A percentile compares a stretch with the other conserved stretches of the same genome.
phyloP scores from a whole-genome alignment of 805 yeast species.

The Wickerhamiella domercqiae region DNA sequence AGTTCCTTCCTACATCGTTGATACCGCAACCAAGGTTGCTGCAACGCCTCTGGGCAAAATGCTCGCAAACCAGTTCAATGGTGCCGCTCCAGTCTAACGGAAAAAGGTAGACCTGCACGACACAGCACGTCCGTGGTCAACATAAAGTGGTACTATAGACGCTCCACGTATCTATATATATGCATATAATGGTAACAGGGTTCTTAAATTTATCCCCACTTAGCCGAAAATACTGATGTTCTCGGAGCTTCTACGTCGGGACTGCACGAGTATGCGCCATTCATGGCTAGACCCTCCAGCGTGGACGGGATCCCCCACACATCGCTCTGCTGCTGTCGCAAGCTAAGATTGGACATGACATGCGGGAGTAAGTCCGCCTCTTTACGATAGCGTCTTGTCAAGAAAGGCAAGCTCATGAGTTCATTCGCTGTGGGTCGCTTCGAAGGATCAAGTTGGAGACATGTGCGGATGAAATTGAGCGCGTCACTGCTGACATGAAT shows the following conservation, averaged over 20 bases:
- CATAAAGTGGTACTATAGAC: no score
- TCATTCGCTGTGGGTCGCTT: slow-evolving; percentile 34
- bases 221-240: slow-evolving; percentile 9
- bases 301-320: slow-evolving; percentile 11
- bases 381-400: slow-evolving; percentile 18
- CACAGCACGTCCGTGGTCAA: no score
- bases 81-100: slow-evolving; percentile 1
- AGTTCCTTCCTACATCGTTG: slow-evolving; percentile 38
- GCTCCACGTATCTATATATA: neutral
- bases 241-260: slow-evolving; percentile 16
- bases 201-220: slow-evolving; percentile 9
- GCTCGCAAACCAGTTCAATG: slow-evolving; percentile 26
- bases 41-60: slow-evolving; percentile 37
- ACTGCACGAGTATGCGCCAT: slow-evolving; percentile 22
- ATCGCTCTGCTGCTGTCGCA: neutral
- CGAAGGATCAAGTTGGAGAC: slow-evolving; percentile 34
- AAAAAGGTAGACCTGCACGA: no score
- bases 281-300: slow-evolving; percentile 21
- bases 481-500: slow-evolving; percentile 35
- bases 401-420: slow-evolving; percentile 33
- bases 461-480: slow-evolving; percentile 39
- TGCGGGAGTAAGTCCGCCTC: slow-evolving; percentile 24
- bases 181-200: neutral
- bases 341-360: slow-evolving; percentile 13
- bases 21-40: slow-evolving; percentile 38